These are phyloP conservation scores for Rosa chinensis DNA, from an alignment of 306 rosid genomes.

Conservation along the genomic window DNA sequence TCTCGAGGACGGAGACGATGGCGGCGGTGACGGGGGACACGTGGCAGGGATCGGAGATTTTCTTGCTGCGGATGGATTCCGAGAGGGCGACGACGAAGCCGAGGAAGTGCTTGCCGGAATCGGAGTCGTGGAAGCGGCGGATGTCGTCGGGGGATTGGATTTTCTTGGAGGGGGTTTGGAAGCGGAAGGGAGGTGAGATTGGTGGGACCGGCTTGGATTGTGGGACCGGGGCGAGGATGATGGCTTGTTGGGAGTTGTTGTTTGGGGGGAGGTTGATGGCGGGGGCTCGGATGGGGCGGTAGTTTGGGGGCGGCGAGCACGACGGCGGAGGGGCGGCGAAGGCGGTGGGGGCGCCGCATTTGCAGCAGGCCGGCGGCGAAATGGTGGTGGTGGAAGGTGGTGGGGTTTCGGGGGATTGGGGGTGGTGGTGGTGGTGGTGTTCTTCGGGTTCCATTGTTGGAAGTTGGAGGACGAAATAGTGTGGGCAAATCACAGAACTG, in stretches of 20 bases:
- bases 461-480: not conserved
- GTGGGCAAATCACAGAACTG: not conserved
- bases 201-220: slow-evolving; percentile 63
- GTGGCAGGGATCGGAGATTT: slow-evolving; percentile 67
- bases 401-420: slow-evolving; percentile 25
- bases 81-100: slow-evolving; percentile 91
- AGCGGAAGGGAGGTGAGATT: slow-evolving; percentile 46
- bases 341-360: slow-evolving; percentile 76
- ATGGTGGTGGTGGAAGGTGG: slow-evolving; percentile 19
- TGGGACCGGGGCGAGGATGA: slow-evolving; percentile 85
- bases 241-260: slow-evolving; percentile 55
- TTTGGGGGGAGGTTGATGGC: slow-evolving; percentile 75
- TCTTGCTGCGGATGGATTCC: slow-evolving; percentile 61
- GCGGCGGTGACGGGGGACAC: slow-evolving; percentile 38
- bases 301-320: slow-evolving; percentile 71
- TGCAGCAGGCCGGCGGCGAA: slow-evolving; percentile 51
- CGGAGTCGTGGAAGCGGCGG: slow-evolving; percentile 61
- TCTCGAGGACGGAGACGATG: slow-evolving; percentile 50
- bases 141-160: slow-evolving; percentile 76
- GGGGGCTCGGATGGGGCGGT: slow-evolving; percentile 91
- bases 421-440: slow-evolving; percentile 22
- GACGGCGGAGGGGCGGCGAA: slow-evolving; percentile 47
- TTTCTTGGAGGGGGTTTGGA: slow-evolving; percentile 59
- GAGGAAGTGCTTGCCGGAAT: slow-evolving; percentile 62
- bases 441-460: slow-evolving; percentile 25